phyloP scores from a whole-genome alignment of 495 filamentous ascomycete genomes.

The Endocarpon pusillum region DNA sequence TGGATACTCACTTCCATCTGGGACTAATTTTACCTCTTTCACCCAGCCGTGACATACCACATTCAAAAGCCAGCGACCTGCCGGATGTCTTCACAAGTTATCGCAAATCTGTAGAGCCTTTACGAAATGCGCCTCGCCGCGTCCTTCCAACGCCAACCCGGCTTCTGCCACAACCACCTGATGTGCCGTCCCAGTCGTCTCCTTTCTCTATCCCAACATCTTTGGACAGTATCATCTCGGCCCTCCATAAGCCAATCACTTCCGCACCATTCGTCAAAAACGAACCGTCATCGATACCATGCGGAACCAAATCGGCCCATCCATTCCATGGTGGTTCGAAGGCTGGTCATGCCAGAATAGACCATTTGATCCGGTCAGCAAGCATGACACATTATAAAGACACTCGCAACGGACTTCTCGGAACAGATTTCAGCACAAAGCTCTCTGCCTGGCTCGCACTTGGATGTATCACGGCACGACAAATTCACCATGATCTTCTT shows the following conservation, averaged over 20 bases:
- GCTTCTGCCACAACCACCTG: conserved; percentile 36
- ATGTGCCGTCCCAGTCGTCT: conserved; percentile 32
- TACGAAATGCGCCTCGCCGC: conserved; percentile 38
- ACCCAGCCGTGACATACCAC: conserved; percentile 37
- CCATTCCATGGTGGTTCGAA: conserved; percentile 52
- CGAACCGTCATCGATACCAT: conserved; percentile 25
- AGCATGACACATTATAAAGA: conserved; percentile 41
- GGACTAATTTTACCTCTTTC: background rate
- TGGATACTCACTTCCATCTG: no score
- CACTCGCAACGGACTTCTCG: conserved; percentile 50
- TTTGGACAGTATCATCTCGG: conserved; percentile 28
- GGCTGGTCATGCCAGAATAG: conserved; percentile 32
- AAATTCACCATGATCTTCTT: conserved; percentile 42
- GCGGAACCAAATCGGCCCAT: conserved; percentile 34
- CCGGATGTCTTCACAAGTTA: conserved; percentile 54
- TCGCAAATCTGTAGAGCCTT: conserved; percentile 46
- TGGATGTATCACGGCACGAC: conserved; percentile 48
- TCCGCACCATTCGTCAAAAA: conserved; percentile 17
- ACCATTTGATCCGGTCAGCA: conserved; percentile 40
- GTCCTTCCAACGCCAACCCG: conserved; percentile 25
- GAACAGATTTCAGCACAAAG: conserved; percentile 51
- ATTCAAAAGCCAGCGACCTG: conserved; percentile 29
- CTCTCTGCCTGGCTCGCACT: conserved; percentile 50
- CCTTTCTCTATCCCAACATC: conserved; percentile 44
- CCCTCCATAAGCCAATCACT: conserved; percentile 35